Evolutionary conservation across 2,329 filamentous ascomycete genomes (phyloP).

Genomic region (Didymella sp.): DNA sequence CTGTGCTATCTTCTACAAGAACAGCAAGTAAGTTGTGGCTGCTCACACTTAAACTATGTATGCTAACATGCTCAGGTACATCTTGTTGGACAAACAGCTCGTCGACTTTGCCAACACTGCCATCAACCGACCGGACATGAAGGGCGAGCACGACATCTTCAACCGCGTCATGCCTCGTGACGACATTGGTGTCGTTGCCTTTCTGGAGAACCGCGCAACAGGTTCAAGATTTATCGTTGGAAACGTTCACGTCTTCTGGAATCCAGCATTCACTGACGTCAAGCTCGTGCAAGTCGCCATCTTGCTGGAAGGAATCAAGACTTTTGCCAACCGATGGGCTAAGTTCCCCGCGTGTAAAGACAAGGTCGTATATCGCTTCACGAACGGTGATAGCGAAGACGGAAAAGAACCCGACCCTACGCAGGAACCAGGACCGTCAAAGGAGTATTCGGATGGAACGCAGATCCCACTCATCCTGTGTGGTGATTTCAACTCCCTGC

Average conservation of each 20-base stretch:
- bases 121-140: constrained; percentile 95
- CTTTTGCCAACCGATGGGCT: constrained; percentile 83
- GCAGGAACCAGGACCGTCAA: constrained; percentile 76
- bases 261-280: constrained; percentile 87
- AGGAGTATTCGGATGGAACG: constrained; percentile 83
- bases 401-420: constrained; percentile 60
- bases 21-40: constrained; percentile 69
- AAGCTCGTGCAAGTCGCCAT: constrained; percentile 97
- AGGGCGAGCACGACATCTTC: constrained; percentile 96
- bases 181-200: constrained; percentile 90
- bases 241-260: constrained; percentile 96
- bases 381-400: constrained; percentile 58
- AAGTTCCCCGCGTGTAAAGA: constrained; percentile 81
- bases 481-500: constrained; percentile 93
- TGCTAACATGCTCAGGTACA: constrained; percentile 60
- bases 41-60: neutral
- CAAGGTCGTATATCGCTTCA: constrained; percentile 65
- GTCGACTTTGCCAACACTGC: constrained; percentile 91
- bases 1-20: constrained; percentile 96
- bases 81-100: constrained; percentile 90
- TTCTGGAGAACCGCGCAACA: constrained; percentile 89
- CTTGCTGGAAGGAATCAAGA: constrained; percentile 88
- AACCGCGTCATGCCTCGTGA: constrained; percentile 98
- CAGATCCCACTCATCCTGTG: constrained; percentile 92
- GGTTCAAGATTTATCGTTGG: constrained; percentile 92